Conservation (phyloP, 2,329 filamentous ascomycete genomes). For the Colletotrichum sp. region DNA sequence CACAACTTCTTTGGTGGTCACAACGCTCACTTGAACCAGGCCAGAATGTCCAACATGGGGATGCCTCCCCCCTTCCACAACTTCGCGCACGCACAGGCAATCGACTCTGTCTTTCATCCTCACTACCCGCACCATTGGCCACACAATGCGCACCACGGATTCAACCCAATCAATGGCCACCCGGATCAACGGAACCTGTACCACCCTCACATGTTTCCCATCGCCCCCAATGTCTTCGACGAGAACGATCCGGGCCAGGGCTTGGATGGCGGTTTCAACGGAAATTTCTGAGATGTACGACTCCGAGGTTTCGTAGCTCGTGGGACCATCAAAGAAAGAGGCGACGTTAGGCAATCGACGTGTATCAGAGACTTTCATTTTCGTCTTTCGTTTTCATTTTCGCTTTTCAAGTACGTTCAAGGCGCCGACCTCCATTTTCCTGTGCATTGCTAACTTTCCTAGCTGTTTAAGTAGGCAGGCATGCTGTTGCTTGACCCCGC, state of each 20-base stretch:
- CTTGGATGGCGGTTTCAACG: not conserved
- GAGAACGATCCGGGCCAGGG: not conserved
- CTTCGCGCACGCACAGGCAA: not conserved
- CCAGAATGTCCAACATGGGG: not conserved
- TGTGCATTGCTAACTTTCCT: not conserved
- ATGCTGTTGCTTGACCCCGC: not conserved
- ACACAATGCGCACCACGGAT: not conserved
- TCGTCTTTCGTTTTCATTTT: not conserved
- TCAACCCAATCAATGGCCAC: slow-evolving; percentile 5
- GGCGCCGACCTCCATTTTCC: rapidly evolving
- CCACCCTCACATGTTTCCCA: not conserved
- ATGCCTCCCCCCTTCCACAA: not conserved
- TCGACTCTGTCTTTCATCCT: not conserved
- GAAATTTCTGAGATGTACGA: not conserved
- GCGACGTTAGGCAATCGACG: not conserved
- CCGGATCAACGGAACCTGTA: not conserved
- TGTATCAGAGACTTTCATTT: not conserved
- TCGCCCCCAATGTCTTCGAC: not conserved
- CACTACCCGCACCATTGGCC: not conserved
- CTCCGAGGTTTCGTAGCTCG: not conserved
- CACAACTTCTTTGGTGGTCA: slow-evolving; percentile 25
- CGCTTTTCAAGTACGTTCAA: not conserved
- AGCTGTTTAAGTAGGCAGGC: slow-evolving; percentile 10
- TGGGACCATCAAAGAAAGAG: not conserved
- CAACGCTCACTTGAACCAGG: not conserved